These are phyloP conservation scores for Chlamydomonas reinhardtii DNA, from an alignment of 163 green algal species.

Conservation along the genomic window DNA sequence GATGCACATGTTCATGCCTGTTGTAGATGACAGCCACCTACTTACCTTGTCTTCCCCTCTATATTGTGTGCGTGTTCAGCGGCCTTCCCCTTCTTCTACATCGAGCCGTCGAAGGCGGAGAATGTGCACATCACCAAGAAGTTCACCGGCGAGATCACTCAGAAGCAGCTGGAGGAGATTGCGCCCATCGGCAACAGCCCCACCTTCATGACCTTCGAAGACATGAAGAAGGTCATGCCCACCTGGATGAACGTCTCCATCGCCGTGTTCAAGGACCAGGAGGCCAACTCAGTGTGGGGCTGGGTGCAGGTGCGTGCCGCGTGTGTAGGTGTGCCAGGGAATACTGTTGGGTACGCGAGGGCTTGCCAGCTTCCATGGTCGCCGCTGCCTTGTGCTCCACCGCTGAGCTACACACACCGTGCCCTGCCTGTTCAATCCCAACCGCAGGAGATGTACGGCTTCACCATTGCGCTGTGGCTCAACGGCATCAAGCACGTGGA, in stretches of 20 bases:
- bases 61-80: slow-evolving; percentile 64
- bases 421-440: no score
- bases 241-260: slow-evolving; percentile 89
- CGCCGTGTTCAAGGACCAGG: slow-evolving; percentile 83
- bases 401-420: no score
- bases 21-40: no score
- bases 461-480: slow-evolving; percentile 80
- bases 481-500: slow-evolving; percentile 72
- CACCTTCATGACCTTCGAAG: slow-evolving; percentile 82
- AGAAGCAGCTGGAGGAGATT: slow-evolving; percentile 79
- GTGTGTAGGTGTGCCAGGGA: no score
- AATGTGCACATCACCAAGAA: slow-evolving; percentile 79
- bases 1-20: no score
- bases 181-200: slow-evolving; percentile 92
- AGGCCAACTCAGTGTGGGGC: slow-evolving; percentile 79
- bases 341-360: no score
- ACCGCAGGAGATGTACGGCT: slow-evolving; percentile 92
- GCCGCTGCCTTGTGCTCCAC: no score
- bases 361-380: no score
- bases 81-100: slow-evolving; percentile 96
- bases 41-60: no score
- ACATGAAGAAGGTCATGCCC: slow-evolving; percentile 85
- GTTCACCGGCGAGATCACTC: slow-evolving; percentile 75
- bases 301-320: slow-evolving; percentile 69
- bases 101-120: slow-evolving; percentile 74